Percentiles rank a stretch among this genome's conserved stretches.
phyloP scores from a whole-genome alignment of 495 filamentous ascomycete genomes.

The Friedmanniomyces simplex region DNA sequence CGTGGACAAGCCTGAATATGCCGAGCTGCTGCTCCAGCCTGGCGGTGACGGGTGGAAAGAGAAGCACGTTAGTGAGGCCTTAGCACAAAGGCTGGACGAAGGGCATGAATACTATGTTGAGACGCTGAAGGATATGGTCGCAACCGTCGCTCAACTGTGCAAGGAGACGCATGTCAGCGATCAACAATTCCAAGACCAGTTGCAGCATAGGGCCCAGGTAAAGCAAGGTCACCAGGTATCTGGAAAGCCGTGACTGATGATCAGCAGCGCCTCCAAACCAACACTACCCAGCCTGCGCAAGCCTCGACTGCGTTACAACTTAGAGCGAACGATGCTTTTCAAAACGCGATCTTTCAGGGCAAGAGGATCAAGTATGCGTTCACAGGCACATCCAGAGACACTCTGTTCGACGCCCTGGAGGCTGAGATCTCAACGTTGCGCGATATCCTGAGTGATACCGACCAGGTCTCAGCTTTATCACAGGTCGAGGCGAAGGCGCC shows the following conservation, averaged over 20 bases:
- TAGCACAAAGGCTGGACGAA: not conserved
- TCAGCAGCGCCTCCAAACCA: not conserved
- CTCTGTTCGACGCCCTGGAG: not conserved
- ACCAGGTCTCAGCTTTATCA: not conserved
- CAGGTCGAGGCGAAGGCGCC: too few species aligned
- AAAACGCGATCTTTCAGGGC: not conserved
- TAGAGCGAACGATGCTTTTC: not conserved
- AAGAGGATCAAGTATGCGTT: constrained; percentile 1
- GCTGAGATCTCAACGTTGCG: not conserved
- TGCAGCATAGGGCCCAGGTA: not conserved
- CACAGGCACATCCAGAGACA: not conserved
- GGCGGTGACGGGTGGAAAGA: not conserved
- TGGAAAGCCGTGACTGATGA: too few species aligned
- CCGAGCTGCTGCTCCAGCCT: not conserved
- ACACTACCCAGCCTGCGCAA: not conserved
- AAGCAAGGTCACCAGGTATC: too few species aligned
- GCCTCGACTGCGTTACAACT: not conserved
- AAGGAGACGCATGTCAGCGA: not conserved
- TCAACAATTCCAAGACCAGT: not conserved
- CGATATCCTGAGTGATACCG: not conserved
- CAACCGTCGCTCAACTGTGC: not conserved
- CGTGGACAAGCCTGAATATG: not conserved
- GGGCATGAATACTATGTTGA: not conserved
- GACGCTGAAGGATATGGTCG: constrained; percentile 1
- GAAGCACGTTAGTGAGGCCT: not conserved